A percentile compares a stretch with the other conserved stretches of the same genome.
Evolutionary conservation across 345 rosid species (phyloP).

Genomic region (Citrus sp.): DNA sequence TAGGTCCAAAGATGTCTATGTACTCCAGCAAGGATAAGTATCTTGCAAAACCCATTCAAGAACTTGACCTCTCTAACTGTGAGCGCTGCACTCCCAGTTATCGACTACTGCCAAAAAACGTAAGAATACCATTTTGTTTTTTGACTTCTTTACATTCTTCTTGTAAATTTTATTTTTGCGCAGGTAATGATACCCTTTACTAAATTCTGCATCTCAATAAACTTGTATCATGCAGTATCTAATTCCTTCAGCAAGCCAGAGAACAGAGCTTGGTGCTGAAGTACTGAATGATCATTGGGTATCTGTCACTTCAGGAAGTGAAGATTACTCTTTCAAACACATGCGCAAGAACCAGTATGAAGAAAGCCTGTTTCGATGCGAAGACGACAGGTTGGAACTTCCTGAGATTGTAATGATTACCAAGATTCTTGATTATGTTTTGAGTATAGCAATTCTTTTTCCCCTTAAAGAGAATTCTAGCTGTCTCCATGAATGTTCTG

Average conservation of each 20-base stretch:
- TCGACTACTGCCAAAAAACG: slow-evolving; percentile 90
- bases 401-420: neutral
- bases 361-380: slow-evolving; percentile 92
- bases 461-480: neutral
- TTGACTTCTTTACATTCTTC: neutral
- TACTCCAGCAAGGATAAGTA: slow-evolving; percentile 72
- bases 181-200: slow-evolving; percentile 10
- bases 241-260: slow-evolving; percentile 76
- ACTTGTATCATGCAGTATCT: slow-evolving; percentile 65
- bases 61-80: slow-evolving; percentile 93
- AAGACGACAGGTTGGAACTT: slow-evolving; percentile 86
- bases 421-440: neutral
- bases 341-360: slow-evolving; percentile 99
- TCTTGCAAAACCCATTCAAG: slow-evolving; percentile 82
- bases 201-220: slow-evolving; percentile 12
- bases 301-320: slow-evolving; percentile 98
- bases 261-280: slow-evolving; percentile 73
- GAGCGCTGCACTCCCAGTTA: slow-evolving; percentile 98
- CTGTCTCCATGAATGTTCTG: neutral
- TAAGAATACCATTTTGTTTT: slow-evolving; percentile 21
- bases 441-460: neutral
- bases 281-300: slow-evolving; percentile 98
- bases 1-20: slow-evolving; percentile 45
- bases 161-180: neutral
- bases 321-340: slow-evolving; percentile 98